Evolutionary conservation across 164 flowering plant genomes (phyloP).

Genomic region (Macadamia integrifolia): DNA sequence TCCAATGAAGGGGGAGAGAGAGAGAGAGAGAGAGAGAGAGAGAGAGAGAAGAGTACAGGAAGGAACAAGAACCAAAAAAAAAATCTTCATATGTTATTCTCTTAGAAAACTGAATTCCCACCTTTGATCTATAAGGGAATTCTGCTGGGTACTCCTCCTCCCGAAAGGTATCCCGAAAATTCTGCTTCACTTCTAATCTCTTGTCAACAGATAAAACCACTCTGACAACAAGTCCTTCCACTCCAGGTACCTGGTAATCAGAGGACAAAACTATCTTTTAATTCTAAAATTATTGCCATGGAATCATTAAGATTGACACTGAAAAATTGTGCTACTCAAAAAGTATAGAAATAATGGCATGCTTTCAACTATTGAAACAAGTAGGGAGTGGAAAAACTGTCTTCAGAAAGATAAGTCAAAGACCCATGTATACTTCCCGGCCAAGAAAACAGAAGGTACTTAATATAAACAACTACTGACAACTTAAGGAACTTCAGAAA

Average conservation of each 20-base stretch:
- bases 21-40: neutral
- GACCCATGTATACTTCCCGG: no score
- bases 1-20: neutral
- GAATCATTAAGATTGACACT: neutral
- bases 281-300: neutral
- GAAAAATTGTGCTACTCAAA: no score
- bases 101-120: neutral
- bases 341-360: no score
- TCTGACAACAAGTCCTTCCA: slow-evolving; percentile 16
- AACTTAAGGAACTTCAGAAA: no score
- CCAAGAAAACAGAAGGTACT: no score
- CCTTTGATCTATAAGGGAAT: slow-evolving; percentile 21
- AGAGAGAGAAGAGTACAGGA: neutral
- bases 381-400: no score
- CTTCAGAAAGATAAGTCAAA: no score
- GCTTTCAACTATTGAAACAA: no score
- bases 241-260: slow-evolving; percentile 14
- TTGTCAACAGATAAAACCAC: slow-evolving; percentile 23
- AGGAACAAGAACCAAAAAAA: neutral
- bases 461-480: no score
- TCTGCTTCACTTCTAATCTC: slow-evolving; percentile 14
- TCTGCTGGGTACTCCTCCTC: slow-evolving; percentile 15
- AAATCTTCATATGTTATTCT: neutral
- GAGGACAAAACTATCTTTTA: neutral
- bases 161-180: slow-evolving; percentile 13